Evolutionary conservation across 768 basidiomycete genomes (phyloP).

Genomic region (Boletus rubroflammeus): DNA sequence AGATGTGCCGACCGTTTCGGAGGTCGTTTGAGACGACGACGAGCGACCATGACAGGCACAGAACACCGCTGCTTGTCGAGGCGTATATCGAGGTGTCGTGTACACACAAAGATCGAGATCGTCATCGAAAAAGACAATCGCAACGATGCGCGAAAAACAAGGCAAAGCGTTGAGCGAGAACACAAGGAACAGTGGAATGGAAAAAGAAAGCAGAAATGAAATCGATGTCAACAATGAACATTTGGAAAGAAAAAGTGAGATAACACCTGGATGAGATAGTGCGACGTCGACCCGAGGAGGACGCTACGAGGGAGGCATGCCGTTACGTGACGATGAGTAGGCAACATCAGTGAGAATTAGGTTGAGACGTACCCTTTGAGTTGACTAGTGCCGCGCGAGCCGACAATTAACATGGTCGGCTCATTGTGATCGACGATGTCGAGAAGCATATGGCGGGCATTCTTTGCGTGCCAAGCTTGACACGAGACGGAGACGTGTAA

Average conservation of each 20-base stretch:
- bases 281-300: constrained; percentile 89
- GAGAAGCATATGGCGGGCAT: constrained; percentile 85
- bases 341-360: no score
- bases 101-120: background rate
- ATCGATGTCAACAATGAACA: background rate
- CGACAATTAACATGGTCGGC: constrained; percentile 91
- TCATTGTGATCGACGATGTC: constrained; percentile 86
- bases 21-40: constrained; percentile 84
- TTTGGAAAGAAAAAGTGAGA: background rate
- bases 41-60: constrained; percentile 95
- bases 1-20: constrained; percentile 78
- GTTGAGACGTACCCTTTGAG: constrained; percentile 68
- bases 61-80: constrained; percentile 66
- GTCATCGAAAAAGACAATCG: background rate
- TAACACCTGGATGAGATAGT: constrained; percentile 82
- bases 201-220: background rate
- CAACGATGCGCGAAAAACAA: background rate
- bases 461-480: constrained; percentile 98
- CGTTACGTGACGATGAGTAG: background rate
- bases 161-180: background rate
- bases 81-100: background rate
- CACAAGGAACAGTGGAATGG: background rate
- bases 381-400: constrained; percentile 85
- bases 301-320: constrained; percentile 47
- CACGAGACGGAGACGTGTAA: constrained; percentile 85